phyloP scores from a whole-genome alignment of 2,329 filamentous ascomycete species.

The Cercospora zeina region DNA sequence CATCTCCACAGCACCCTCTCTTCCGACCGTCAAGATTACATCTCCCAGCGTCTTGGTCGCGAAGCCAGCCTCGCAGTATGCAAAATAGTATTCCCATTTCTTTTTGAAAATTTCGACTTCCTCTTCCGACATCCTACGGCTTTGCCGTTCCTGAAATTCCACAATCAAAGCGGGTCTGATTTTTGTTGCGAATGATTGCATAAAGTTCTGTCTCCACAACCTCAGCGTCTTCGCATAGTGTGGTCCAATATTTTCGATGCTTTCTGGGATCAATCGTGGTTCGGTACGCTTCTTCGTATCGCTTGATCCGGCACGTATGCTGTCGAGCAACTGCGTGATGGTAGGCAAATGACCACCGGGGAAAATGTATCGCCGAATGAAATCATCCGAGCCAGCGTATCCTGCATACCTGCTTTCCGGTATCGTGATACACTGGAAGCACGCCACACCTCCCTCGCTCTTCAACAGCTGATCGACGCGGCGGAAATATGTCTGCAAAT shows the following conservation, averaged over 20 bases:
- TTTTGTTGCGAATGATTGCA: conserved; percentile 59
- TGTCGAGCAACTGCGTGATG: conserved; percentile 64
- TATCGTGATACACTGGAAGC: conserved; percentile 78
- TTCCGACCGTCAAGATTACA: conserved; percentile 68
- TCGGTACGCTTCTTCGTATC: conserved; percentile 47
- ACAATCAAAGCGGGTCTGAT: conserved; percentile 62
- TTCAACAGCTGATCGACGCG: conserved; percentile 66
- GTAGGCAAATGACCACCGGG: conserved; percentile 72
- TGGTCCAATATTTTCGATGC: conserved; percentile 69
- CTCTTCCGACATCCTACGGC: conserved; percentile 56
- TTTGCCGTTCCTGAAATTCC: conserved; percentile 49
- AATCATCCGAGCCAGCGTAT: conserved; percentile 68
- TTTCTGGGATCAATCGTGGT: conserved; percentile 61
- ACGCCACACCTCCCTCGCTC: conserved; percentile 63
- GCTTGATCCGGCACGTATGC: conserved; percentile 60
- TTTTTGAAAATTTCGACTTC: conserved; percentile 67
- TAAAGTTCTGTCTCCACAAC: conserved; percentile 67
- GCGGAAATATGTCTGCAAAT: conserved; percentile 66
- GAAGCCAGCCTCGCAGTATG: conserved; percentile 74
- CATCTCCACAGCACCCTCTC: conserved; percentile 65
- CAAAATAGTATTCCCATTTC: conserved; percentile 79
- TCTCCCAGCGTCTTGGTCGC: conserved; percentile 70
- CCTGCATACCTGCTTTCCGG: conserved; percentile 65
- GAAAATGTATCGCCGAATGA: conserved; percentile 76
- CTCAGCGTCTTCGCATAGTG: conserved; percentile 71